Conservation (phyloP, 129 eudicot genomes). For the Saposhnikovia divaricata region DNA sequence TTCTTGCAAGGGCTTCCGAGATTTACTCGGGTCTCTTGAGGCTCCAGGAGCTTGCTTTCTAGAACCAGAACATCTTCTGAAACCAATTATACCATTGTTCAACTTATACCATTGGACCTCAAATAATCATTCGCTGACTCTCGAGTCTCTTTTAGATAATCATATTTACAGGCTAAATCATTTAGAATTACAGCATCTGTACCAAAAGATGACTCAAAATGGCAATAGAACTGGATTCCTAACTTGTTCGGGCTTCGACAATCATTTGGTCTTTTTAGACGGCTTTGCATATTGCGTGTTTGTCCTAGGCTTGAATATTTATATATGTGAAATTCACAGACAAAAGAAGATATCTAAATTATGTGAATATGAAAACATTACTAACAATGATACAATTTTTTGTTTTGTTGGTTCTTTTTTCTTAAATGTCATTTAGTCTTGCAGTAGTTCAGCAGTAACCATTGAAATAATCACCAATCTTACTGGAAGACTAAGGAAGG, state of each 20-base stretch:
- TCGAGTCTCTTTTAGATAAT: not conserved
- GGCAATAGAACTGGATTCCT: not conserved
- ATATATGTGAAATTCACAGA: not conserved
- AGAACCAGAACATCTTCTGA: conserved; percentile 54
- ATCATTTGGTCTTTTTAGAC: not conserved
- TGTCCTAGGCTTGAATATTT: not conserved
- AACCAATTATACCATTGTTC: conserved; percentile 6
- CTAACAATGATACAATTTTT: not conserved
- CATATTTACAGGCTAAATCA: not conserved
- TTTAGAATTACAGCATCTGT: not conserved
- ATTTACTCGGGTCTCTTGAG: conserved; percentile 41
- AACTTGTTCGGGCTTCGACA: not conserved
- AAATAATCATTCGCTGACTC: not conserved
- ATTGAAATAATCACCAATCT: not conserved
- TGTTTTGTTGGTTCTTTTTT: not conserved
- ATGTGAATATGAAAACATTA: not conserved
- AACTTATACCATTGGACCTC: not conserved
- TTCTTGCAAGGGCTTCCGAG: conserved; percentile 42
- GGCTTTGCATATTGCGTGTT: not conserved
- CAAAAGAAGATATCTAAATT: not conserved
- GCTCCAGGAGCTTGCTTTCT: conserved; percentile 25
- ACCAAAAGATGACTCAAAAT: not conserved
- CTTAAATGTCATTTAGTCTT: not conserved
- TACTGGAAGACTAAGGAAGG: not conserved
- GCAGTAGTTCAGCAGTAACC: not conserved